Evolutionary conservation across 768 basidiomycete genomes (phyloP).

Genomic region (Phlegmacium glaucopus): DNA sequence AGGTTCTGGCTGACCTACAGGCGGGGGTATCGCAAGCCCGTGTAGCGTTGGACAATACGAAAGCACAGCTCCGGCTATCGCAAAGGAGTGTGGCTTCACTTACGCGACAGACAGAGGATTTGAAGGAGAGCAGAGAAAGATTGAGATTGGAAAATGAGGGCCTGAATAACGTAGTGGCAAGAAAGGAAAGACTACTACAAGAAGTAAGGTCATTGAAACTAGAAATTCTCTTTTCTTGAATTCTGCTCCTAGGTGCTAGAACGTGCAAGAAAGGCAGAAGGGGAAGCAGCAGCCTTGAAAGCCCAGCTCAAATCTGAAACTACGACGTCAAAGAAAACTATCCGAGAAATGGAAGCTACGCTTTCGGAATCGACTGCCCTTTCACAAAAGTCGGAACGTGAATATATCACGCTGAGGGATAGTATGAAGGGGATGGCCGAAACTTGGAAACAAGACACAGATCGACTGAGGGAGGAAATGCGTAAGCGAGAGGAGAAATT

Average conservation of each 20-base stretch:
- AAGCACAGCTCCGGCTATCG: slow-evolving; percentile 73
- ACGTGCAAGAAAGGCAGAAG: slow-evolving; percentile 83
- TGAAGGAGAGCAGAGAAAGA: slow-evolving; percentile 84
- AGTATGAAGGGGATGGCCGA: slow-evolving; percentile 71
- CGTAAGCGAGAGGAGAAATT: slow-evolving; percentile 66
- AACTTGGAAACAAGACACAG: slow-evolving; percentile 72
- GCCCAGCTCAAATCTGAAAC: slow-evolving; percentile 73
- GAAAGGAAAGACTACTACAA: slow-evolving; percentile 84
- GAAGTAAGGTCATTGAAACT: slow-evolving; percentile 47
- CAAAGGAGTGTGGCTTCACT: slow-evolving; percentile 83
- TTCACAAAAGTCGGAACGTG: slow-evolving; percentile 78
- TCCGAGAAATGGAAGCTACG: slow-evolving; percentile 78
- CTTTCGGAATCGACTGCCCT: slow-evolving; percentile 72
- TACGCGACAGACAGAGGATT: slow-evolving; percentile 82
- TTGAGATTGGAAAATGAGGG: slow-evolving; percentile 84
- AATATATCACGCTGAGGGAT: slow-evolving; percentile 77
- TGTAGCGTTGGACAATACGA: slow-evolving; percentile 83
- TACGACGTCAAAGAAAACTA: slow-evolving; percentile 63
- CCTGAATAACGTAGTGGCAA: slow-evolving; percentile 80
- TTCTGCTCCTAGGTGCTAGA: slow-evolving; percentile 56
- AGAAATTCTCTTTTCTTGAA: slow-evolving; percentile 1
- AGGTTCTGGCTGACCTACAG: slow-evolving; percentile 85
- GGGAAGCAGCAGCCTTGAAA: slow-evolving; percentile 66
- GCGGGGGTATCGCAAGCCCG: slow-evolving; percentile 76
- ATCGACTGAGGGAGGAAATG: slow-evolving; percentile 72